These are phyloP conservation scores for Colletotrichum godetiae DNA, from an alignment of 2,329 filamentous ascomycete genomes.

Conservation along the genomic window DNA sequence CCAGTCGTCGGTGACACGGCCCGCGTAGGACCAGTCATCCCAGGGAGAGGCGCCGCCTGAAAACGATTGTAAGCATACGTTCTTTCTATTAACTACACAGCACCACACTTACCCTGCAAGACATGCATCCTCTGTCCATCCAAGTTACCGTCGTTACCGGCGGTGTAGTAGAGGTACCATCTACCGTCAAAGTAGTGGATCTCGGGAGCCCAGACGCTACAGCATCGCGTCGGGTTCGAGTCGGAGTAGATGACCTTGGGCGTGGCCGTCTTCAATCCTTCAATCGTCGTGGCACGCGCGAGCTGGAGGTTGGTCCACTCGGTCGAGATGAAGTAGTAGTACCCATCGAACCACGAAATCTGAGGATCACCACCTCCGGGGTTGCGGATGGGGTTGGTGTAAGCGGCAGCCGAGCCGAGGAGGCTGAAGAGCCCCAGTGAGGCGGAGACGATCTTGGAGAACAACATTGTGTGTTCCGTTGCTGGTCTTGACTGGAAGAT, in stretches of 20 bases:
- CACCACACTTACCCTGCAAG: constrained; percentile 54
- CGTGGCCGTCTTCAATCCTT: constrained; percentile 64
- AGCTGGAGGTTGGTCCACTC: constrained; percentile 67
- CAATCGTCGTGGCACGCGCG: constrained; percentile 63
- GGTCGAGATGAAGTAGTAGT: constrained; percentile 68
- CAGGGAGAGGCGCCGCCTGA: constrained; percentile 62
- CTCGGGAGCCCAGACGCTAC: constrained; percentile 70
- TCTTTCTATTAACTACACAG: background rate
- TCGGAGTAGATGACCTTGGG: constrained; percentile 63
- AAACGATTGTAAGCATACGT: background rate
- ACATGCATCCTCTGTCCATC: constrained; percentile 64
- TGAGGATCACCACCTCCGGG: constrained; percentile 64
- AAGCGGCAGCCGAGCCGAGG: constrained; percentile 45
- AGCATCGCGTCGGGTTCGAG: constrained; percentile 56
- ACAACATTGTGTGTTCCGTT: background rate
- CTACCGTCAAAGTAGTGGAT: constrained; percentile 60
- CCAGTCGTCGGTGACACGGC: constrained; percentile 60
- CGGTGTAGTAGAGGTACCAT: constrained; percentile 70
- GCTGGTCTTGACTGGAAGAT: background rate
- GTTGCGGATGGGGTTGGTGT: constrained; percentile 63
- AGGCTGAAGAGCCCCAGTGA: constrained; percentile 32
- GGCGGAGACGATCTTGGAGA: constrained; percentile 21
- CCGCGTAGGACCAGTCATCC: constrained; percentile 61
- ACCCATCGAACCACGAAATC: constrained; percentile 62
- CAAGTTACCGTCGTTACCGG: constrained; percentile 57